Base-by-base conservation (phyloP, 192 early-diverging fungal genomes). In the Ramicandelaber brevisporus region DNA sequence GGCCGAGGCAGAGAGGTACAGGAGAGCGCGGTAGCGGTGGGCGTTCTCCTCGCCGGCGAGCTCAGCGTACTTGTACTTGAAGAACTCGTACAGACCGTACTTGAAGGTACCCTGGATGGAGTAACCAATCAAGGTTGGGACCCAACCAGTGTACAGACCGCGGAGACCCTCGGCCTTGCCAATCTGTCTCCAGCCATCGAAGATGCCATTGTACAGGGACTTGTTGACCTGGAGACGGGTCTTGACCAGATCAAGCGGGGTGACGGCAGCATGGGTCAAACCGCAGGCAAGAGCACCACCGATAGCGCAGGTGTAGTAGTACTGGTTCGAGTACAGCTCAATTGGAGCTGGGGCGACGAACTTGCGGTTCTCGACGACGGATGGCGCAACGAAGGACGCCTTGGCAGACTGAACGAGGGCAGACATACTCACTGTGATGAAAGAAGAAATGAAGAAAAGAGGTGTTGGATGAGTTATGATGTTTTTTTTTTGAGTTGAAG, bases 81-180 rank as follows among this genome's bases (percentile, higher is more conserved):
- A 88, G 38, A 70, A 44, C 53, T 88, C 83, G 55, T 85, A 84
- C 29, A 80, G 67, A 14, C 83, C 83, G 52, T 79, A 88, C 57
- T 88, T 88, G 59, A 71, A 64, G 40, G 64, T 54, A 40, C 80
- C 80, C 53, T 85, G 80, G 29, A 69, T 36, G 25, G 73, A 80
- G 57, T 87, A 87, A 11, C 83, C 83, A 21, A 78, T 34, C 17
- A 78, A 48, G 9, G 80, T 87, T 14, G 83, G 80, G 5, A 52
- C 61, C 15, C 68, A 56, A 26, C 83, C 83, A 20, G 73, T 78
- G 33, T 60, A 77, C 27, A 87, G 33, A 14, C 70, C 80, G 28
- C 53, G 37, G 39, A 68, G 32, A 18, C 83, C 83, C 45, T 82
- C 65, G 15, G 65, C 61, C 26, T 51, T 38, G 5, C 37, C 35